Conservation (phyloP, 73 alveolate species). For the Paramecium primaurelia region DNA sequence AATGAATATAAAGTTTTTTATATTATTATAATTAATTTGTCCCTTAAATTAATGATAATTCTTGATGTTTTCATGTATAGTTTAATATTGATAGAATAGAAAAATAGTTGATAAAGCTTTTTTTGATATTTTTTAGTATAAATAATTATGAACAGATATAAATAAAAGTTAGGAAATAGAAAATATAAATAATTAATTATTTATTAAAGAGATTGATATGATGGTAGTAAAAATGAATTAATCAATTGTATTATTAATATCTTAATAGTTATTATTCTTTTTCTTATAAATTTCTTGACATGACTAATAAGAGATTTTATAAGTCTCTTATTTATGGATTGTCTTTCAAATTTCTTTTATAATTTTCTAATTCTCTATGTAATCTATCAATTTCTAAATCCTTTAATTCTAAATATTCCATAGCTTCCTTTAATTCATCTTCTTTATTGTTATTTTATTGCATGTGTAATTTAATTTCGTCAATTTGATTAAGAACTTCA, state of each 20-base stretch:
- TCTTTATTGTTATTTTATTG: not conserved
- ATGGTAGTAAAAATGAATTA: not conserved
- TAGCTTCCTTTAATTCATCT: not conserved
- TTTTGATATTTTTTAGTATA: too few relatives aligned
- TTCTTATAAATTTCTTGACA: conserved; percentile 1
- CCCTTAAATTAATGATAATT: not conserved
- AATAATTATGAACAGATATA: too few relatives aligned
- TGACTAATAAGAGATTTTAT: not conserved
- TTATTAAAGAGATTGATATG: not conserved
- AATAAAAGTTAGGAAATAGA: too few relatives aligned
- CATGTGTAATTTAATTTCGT: not conserved
- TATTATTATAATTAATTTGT: too few relatives aligned
- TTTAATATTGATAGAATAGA: too few relatives aligned
- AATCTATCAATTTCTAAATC: conserved; percentile 25
- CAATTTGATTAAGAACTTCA: not conserved
- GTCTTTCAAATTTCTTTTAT: not conserved
- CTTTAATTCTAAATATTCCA: conserved; percentile 33
- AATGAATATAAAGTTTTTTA: not conserved
- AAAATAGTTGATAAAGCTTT: not conserved
- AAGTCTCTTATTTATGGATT: not conserved
- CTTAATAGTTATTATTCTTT: not conserved
- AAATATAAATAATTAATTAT: too few relatives aligned
- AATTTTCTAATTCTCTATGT: conserved; percentile 1
- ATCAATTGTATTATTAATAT: not conserved
- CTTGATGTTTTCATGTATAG: not conserved